Base-by-base conservation (phyloP, 2,329 filamentous ascomycete species). In the Didymella pomorum region DNA sequence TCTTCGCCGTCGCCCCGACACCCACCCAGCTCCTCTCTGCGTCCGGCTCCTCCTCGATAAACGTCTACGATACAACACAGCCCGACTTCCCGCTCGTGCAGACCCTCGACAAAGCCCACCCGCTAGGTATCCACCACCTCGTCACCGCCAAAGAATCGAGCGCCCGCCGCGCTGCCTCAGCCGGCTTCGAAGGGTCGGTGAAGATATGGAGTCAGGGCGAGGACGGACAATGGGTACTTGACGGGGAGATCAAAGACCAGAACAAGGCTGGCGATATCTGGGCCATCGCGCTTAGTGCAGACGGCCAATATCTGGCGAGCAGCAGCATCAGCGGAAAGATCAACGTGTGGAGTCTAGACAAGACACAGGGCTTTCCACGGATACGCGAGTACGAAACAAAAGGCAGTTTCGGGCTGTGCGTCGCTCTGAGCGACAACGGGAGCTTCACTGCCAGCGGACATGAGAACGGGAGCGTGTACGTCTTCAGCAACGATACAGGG, bases 401-500 rank as follows among this genome's bases (percentile, higher is more conserved):
- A 67, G 93, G 93, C 14, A 94, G 90, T 76, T 98, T 97, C 79
- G 94, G 93, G 35, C 87, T 95, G 79, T 90, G 90, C 70, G 88
- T 99, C 61, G 93, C 95, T 75, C 79, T 98, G 75, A 88, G 86
- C 59, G 74, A 80, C 20, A 90, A 99, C 76, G 94, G 93, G 52
- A 88, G 86, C 62, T 90, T 92, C 76, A 96, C 93, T 28, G 94
- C 93, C 4, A 96, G 90, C 51, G 95, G 95, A 0, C 94, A 99
- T 78, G 91, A 97, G 75, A 97, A 91, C 70, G 95, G 95, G 16
- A 89, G 88, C 12, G 86, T 98, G 62, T 97, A 97, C 79, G 87
- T 99, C 61, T 99, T 98, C 83, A 93, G 93, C 81, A 98, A 97
- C 71, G 89, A 93, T 67, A 92, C 90, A 0, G 91, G 92, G 3